phyloP scores from a whole-genome alignment of 2,329 filamentous ascomycete species.

The Trichoderma atrobrunneum region DNA sequence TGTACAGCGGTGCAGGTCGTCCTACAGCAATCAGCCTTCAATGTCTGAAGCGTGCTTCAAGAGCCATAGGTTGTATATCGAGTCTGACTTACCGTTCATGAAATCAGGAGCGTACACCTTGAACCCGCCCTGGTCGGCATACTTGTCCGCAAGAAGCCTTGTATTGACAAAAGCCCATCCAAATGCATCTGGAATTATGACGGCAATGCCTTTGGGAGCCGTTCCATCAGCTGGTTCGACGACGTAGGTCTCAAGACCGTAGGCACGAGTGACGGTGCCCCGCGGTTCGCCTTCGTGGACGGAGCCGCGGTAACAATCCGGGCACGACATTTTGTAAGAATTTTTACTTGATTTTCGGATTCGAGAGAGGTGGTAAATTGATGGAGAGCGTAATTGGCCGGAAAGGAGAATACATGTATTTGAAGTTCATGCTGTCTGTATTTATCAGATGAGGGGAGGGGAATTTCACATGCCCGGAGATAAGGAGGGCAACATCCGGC shows the following conservation, averaged over 20 bases:
- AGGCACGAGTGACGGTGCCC: constrained; percentile 44
- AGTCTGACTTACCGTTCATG: constrained; percentile 38
- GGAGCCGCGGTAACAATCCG: constrained; percentile 47
- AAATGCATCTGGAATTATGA: constrained; percentile 55
- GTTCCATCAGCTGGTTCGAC: constrained; percentile 34
- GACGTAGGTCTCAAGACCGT: constrained; percentile 50
- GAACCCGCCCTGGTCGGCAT: constrained; percentile 49
- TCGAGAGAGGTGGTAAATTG: neutral
- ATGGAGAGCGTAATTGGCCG: neutral
- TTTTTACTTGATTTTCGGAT: neutral
- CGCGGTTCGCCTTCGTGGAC: constrained; percentile 44
- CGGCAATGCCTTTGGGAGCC: constrained; percentile 45
- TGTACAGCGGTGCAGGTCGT: constrained; percentile 30
- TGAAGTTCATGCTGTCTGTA: neutral
- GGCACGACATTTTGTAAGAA: constrained; percentile 33
- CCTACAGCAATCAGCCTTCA: constrained; percentile 23
- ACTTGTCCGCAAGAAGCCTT: constrained; percentile 51
- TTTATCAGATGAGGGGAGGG: neutral
- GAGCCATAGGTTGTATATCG: neutral
- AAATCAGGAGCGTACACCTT: constrained; percentile 56
- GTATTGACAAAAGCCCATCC: constrained; percentile 54
- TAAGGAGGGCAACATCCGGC: neutral
- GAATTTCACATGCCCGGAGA: neutral
- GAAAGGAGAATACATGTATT: neutral
- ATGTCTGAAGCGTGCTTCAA: neutral